Evolutionary conservation across 2,329 filamentous ascomycete species (phyloP), one percentile per base, ranked within the genome.

Genomic region (Microdochium bolleyi): DNA sequence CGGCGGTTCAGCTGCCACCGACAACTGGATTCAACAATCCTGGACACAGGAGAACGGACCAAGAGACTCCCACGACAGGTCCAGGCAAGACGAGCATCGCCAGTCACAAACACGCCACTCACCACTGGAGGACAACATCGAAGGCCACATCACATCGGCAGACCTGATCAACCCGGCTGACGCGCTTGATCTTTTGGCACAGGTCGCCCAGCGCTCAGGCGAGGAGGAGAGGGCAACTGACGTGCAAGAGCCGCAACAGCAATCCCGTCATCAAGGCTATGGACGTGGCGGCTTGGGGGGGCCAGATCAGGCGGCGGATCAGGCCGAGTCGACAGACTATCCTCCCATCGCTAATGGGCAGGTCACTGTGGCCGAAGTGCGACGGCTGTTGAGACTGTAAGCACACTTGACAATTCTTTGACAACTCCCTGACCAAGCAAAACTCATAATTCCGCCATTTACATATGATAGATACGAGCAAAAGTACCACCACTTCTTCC

Each of bases 401-500:
- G 37, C n/a, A n/a, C n/a, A n/a, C n/a, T n/a, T n/a, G n/a, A n/a
- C n/a, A n/a, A n/a, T n/a, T n/a, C n/a, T n/a, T n/a, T n/a, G n/a
- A n/a, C n/a, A n/a, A n/a, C n/a, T n/a, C n/a, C 19, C 37, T 34
- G 16, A 34, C 16, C 30, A 34, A 34, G 16, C 16, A 34, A 34
- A 16, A 9, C 30, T 34, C 30, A 9, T 9, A 9, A 34, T 34
- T 34, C n/a, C n/a, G n/a, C n/a, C n/a, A n/a, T n/a, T n/a, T n/a
- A n/a, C n/a, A n/a, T n/a, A n/a, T n/a, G n/a, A n/a, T n/a, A 81
- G 83, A 25, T 88, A 85, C 58, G 80, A 80, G 52, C 73, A 83
- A 53, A 76, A 82, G 55, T 88, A 85, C 58, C 85, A 89, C 60
- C 82, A 83, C 0, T 88, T 84, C 68, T 86, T 87, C 53, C 85